These are phyloP conservation scores for Fomes fomentarius DNA, from an alignment of 1,284 basidiomycete species.

Conservation along the genomic window DNA sequence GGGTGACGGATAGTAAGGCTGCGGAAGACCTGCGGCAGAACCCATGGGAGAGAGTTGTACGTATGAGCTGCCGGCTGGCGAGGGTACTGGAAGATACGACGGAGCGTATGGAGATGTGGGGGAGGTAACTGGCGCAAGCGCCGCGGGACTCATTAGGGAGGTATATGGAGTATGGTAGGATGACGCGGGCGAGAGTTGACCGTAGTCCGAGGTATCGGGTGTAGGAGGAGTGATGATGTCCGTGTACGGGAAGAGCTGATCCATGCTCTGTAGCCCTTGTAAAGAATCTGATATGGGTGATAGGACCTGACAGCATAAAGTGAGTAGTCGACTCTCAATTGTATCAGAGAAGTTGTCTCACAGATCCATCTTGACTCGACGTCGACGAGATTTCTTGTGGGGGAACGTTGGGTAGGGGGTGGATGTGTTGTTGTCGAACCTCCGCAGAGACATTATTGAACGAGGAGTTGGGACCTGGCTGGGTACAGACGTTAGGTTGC, in stretches of 20 bases:
- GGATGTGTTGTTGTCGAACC: background rate
- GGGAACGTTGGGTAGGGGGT: background rate
- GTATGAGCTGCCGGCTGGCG: constrained; percentile 3
- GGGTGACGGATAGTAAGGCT: background rate
- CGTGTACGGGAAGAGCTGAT: background rate
- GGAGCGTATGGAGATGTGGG: constrained; percentile 1
- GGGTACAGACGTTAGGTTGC: no score
- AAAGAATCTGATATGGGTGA: background rate
- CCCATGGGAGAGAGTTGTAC: background rate
- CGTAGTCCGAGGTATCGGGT: constrained; percentile 1
- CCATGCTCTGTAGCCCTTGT: constrained; percentile 8
- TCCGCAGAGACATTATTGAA: no score
- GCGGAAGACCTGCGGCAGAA: background rate
- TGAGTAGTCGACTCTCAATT: background rate
- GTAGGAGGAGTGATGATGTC: constrained; percentile 2
- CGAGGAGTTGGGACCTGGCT: no score
- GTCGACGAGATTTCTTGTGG: background rate
- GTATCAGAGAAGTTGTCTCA: background rate
- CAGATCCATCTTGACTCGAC: background rate
- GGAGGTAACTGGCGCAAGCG: background rate
- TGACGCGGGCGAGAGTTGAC: background rate
- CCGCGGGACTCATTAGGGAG: background rate
- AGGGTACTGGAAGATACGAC: constrained; percentile 1
- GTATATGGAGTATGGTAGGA: constrained; percentile 2
- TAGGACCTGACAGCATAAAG: no score